Evolutionary conservation across 2,329 filamentous ascomycete genomes (phyloP).

Genomic region (Fonsecaea multimorphosa): DNA sequence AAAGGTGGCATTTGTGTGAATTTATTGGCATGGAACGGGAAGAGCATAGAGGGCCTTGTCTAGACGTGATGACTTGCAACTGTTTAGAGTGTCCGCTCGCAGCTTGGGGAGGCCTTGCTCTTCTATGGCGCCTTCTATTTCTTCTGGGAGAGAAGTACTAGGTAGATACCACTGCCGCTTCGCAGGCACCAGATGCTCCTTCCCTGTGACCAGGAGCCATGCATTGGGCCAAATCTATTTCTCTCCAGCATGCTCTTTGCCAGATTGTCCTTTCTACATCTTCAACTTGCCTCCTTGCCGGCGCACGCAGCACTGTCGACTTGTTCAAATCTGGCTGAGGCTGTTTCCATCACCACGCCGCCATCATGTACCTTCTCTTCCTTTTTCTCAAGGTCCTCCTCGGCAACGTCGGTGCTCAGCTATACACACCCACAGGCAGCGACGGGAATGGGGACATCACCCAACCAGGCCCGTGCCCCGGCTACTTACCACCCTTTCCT

Average conservation of each 20-base stretch:
- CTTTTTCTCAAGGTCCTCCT: constrained; percentile 8
- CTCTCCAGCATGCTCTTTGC: neutral
- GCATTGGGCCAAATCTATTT: neutral
- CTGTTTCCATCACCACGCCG: neutral
- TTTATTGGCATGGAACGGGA: neutral
- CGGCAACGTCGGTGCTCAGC: constrained; percentile 4
- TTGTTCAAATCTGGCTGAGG: neutral
- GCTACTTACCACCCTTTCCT: constrained; percentile 48
- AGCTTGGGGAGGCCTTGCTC: neutral
- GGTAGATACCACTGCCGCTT: constrained; percentile 9
- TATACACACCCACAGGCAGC: neutral
- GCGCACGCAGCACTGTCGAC: neutral
- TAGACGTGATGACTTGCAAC: neutral
- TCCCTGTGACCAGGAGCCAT: neutral
- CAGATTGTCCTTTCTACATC: neutral
- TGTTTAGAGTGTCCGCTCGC: neutral
- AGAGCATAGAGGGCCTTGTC: neutral
- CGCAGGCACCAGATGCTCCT: neutral
- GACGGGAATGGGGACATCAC: constrained; percentile 7
- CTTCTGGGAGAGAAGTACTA: neutral
- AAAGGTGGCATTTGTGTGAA: neutral
- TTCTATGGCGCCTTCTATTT: neutral
- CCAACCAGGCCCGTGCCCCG: constrained; percentile 46
- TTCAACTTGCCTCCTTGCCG: neutral
- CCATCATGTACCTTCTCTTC: constrained; percentile 12